Base-by-base conservation (phyloP, 2,329 filamentous ascomycete genomes). In the Colletotrichum tropicale region DNA sequence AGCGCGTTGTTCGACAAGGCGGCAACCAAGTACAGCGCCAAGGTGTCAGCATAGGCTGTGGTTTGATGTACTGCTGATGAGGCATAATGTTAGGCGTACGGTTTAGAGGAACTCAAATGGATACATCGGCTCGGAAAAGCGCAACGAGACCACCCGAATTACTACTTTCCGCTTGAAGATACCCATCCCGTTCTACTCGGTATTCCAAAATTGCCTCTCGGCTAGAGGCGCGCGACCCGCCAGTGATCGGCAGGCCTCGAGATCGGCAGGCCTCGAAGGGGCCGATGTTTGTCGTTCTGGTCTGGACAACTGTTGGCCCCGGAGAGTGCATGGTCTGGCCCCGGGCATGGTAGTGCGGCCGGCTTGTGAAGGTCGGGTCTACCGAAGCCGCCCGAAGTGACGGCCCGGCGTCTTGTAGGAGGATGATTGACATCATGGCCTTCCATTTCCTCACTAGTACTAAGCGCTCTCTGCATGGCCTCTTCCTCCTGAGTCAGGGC, bases 1-100 rank as follows among this genome's bases (percentile, higher is more conserved):
- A 95, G 92, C 84, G 91, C 89, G n/a, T 86, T 96, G 74, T 98
- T 98, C 82, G 95, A 98, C 84, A 93, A 93, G 80, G 96, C 96
- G 15, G 95, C 94, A 24, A 89, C 91, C 30, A 98, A 98, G 87
- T 98, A 97, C 85, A 93, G 92, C 78, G 91, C 96, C 38, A 98
- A 96, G 88, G 95, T 95, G 77, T 89, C 93, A 76, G 89, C 90
- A 32, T 78, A 77, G 75, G 70, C 74, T 48, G 58, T 26, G 26
- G 64, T 52, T 56, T 38, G 71, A 43, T 67, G 70, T 69, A 48
- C 70, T 69, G 74, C 70, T 75, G 75, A 71, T 74, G 69, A 64
- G 67, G 74, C 74, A 74, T 70, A 76, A 69, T 70, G 70, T 76
- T 76, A 71, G 76, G 76, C 76, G 76, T 76, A 77, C 70, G 76